Evolutionary conservation across 495 filamentous ascomycete species (phyloP), one percentile per base, ranked within the genome.

Genomic region (Penicillium coprophilum): DNA sequence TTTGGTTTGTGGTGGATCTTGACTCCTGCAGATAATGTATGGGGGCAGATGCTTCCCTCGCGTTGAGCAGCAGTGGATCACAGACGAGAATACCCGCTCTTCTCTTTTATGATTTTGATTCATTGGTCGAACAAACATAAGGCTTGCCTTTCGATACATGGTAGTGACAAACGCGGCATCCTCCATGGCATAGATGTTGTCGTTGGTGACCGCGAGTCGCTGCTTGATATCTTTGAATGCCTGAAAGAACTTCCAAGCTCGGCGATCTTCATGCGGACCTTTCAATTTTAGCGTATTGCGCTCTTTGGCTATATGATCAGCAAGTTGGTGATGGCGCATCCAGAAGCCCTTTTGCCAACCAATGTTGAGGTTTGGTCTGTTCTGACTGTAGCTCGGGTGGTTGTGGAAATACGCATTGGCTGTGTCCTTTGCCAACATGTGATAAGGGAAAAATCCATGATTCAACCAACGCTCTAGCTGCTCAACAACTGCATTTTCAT

Each of bases 321-420:
- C 30, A 20, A 49, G 20, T 23, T 36, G 19, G 9, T 4, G 30
- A 31, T 49, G 30, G 30, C 20, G 19, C 46, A 3, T 17, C 31
- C 19, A 20, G 17, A 49, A 49, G 5, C 30, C 32, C 10, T 32
- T 49, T 19, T 49, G 46, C 46, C 46, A 49, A 13, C 30, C 30
- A 12, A 23, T 12, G 10, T 12, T n/a, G 21, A 49, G 23, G 19
- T 49, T 49, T 3, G 19, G 19, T 8, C 46, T 32, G 7, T 23
- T 31, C 12, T 15, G 17, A 19, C 11, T 36, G 8, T 34, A 20
- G 5, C 19, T 10, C 1, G 11, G 44, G 15, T 28, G 30, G 2
- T 31, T 32, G 8, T 34, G 12, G 30, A 34, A n/a, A 49, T 49
- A 49, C 10, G 46, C 30, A 49, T 49, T 49, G 31, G 30, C 46